Conservation (phyloP, 306 rosid genomes). For the Astragalus membranaceus region DNA sequence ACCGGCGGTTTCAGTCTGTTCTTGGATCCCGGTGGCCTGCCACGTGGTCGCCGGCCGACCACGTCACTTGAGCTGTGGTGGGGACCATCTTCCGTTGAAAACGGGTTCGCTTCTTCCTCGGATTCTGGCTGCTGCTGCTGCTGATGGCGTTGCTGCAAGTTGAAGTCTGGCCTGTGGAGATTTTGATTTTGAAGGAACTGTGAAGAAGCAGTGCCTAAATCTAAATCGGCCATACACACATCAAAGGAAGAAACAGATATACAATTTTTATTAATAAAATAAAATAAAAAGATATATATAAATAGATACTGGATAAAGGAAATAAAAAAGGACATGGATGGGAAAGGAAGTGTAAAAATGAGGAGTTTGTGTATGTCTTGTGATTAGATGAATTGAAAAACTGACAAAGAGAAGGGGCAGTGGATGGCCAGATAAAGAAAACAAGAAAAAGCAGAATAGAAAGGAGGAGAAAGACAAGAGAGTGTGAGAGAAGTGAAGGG, state of each 20-base stretch:
- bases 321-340: too few species aligned
- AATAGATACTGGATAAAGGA: too few species aligned
- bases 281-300: too few species aligned
- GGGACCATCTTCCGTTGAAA: slow-evolving; percentile 35
- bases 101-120: slow-evolving; percentile 30
- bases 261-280: slow-evolving; percentile 30
- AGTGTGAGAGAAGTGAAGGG: too few species aligned
- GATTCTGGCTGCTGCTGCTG: slow-evolving; percentile 32
- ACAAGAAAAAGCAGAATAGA: too few species aligned
- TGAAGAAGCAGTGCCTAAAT: slow-evolving; percentile 62
- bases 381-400: too few species aligned
- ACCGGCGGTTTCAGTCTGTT: slow-evolving; percentile 78
- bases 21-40: slow-evolving; percentile 83
- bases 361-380: too few species aligned
- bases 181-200: slow-evolving; percentile 61
- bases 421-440: too few species aligned
- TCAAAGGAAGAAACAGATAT: slow-evolving; percentile 33
- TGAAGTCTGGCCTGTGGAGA: slow-evolving; percentile 55
- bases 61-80: slow-evolving; percentile 32
- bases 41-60: slow-evolving; percentile 56
- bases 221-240: slow-evolving; percentile 84
- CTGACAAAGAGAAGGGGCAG: too few species aligned
- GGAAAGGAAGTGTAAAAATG: too few species aligned
- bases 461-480: too few species aligned
- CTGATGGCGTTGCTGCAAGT: slow-evolving; percentile 27